These are phyloP conservation scores for Cryptosporidium bovis DNA, from an alignment of 169 alveolate genomes.

Conservation along the genomic window DNA sequence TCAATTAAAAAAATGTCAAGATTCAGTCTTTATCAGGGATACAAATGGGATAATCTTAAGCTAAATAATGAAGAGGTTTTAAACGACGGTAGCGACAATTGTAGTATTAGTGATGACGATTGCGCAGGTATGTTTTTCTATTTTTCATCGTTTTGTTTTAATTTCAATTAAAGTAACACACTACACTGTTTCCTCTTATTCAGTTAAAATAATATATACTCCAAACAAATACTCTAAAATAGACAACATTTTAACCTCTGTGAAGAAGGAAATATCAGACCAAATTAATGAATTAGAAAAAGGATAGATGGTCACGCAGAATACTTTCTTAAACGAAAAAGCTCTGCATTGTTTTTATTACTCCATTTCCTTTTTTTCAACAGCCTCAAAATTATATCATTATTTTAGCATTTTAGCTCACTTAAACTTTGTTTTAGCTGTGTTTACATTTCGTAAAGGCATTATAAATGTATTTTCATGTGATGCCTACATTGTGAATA, in stretches of 20 bases:
- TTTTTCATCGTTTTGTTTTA: neutral
- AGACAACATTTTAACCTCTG: slow-evolving; percentile 47
- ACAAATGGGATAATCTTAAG: slow-evolving; percentile 44
- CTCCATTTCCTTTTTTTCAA: too few relatives aligned
- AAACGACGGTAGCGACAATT: neutral
- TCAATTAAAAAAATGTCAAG: slow-evolving; percentile 44
- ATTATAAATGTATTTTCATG: too few relatives aligned
- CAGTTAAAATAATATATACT: slow-evolving; percentile 36
- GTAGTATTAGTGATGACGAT: neutral
- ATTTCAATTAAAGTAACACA: neutral
- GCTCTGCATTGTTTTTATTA: too few relatives aligned
- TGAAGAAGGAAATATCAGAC: slow-evolving; percentile 24
- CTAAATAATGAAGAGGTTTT: neutral
- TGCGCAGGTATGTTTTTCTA: slow-evolving; percentile 31
- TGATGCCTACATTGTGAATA: too few relatives aligned
- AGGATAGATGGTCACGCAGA: neutral
- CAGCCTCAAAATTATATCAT: too few relatives aligned
- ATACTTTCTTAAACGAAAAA: too few relatives aligned
- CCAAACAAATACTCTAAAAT: slow-evolving; percentile 19
- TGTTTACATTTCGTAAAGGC: too few relatives aligned
- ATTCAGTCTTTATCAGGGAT: slow-evolving; percentile 57
- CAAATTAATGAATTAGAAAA: slow-evolving; percentile 17
- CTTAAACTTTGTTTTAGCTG: too few relatives aligned
- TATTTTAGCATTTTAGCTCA: too few relatives aligned
- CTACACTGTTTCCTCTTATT: neutral